These are phyloP conservation scores for Penicillium sp. DNA, from an alignment of 2,329 filamentous ascomycete species.

Conservation along the genomic window DNA sequence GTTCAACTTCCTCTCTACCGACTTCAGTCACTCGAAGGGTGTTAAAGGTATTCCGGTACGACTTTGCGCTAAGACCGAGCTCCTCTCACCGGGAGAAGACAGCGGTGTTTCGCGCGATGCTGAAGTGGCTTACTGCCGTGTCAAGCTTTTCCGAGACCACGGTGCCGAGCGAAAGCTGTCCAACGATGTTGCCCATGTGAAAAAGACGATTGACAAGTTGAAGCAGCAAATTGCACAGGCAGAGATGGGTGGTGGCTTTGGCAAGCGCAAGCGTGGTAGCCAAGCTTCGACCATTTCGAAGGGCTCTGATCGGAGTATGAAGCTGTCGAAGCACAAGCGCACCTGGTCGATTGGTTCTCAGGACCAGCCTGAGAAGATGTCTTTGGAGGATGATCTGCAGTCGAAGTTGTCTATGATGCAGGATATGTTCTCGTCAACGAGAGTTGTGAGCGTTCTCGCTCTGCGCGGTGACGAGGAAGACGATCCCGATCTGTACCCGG, in stretches of 20 bases:
- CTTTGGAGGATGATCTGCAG: conserved; percentile 46
- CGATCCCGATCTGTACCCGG: conserved; percentile 46
- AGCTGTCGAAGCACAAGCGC: conserved; percentile 86
- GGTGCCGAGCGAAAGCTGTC: conserved; percentile 92
- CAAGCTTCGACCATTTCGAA: conserved; percentile 51
- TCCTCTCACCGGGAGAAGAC: conserved; percentile 55
- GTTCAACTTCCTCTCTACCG: conserved; percentile 97
- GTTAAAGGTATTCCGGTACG: conserved; percentile 96
- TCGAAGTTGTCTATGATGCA: conserved; percentile 44
- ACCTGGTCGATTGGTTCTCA: conserved; percentile 91
- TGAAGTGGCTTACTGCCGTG: conserved; percentile 92
- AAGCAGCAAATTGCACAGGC: conserved; percentile 87
- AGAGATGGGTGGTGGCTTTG: conserved; percentile 59
- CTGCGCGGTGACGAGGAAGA: conserved; percentile 46
- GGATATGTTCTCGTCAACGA: conserved; percentile 48
- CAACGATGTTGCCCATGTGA: conserved; percentile 91
- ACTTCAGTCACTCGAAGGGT: conserved; percentile 98
- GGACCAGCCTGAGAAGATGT: conserved; percentile 42
- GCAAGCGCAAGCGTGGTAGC: conserved; percentile 59
- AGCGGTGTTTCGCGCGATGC: conserved; percentile 35
- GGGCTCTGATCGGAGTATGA: conserved; percentile 56
- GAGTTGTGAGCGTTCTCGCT: conserved; percentile 42
- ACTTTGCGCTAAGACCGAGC: conserved; percentile 84
- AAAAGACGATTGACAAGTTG: conserved; percentile 93
- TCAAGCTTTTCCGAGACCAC: conserved; percentile 94